Percentiles rank a stretch among this genome's conserved stretches.
Conservation (phyloP, 1,284 basidiomycete species). For the Boletus sp. region DNA sequence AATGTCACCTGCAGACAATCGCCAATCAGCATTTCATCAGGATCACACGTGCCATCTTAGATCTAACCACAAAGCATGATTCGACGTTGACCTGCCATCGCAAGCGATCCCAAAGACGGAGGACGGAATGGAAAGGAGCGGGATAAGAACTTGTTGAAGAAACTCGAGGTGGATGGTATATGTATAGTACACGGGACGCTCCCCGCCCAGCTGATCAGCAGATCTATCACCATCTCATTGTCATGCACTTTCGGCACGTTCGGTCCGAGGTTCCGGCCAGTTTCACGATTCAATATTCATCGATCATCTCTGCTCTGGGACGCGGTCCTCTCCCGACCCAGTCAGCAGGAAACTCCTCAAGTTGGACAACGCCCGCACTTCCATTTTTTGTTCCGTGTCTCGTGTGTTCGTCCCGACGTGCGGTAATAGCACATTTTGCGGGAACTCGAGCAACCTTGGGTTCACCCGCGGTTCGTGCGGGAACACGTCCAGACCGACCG, state of each 20-base stretch:
- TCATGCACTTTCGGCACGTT: neutral
- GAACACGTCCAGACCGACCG: constrained; percentile 86
- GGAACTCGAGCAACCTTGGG: constrained; percentile 73
- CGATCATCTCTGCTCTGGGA: constrained; percentile 52
- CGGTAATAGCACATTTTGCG: constrained; percentile 78
- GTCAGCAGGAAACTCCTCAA: constrained; percentile 59
- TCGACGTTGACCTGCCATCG: constrained; percentile 22
- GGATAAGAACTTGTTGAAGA: neutral
- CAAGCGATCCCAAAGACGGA: neutral
- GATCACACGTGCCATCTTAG: neutral
- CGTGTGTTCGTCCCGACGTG: constrained; percentile 86
- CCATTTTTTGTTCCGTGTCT: constrained; percentile 81
- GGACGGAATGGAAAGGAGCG: neutral
- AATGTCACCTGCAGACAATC: constrained; percentile 50
- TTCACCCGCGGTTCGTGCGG: constrained; percentile 86
- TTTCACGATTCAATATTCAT: neutral
- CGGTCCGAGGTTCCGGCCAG: neutral
- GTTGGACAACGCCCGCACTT: constrained; percentile 70
- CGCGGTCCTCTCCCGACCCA: constrained; percentile 61
- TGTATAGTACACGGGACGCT: neutral
- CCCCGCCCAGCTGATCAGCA: neutral
- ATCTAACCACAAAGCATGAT: constrained; percentile 30
- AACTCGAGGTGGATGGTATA: neutral
- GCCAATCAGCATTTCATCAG: neutral
- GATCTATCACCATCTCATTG: neutral